Evolutionary conservation across 345 rosid genomes (phyloP).

Genomic region (Fremontodendron californicum): DNA sequence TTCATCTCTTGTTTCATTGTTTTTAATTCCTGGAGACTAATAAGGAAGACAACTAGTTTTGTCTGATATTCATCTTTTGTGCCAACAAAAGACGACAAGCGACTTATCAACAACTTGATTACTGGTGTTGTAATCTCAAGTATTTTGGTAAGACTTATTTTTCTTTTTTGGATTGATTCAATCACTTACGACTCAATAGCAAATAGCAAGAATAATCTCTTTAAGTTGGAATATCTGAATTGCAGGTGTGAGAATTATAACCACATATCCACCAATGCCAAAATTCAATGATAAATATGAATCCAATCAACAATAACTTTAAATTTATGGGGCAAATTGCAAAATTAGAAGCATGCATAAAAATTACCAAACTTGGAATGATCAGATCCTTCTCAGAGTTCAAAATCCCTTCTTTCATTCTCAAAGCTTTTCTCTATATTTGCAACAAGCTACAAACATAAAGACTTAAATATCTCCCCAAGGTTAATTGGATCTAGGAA

Average conservation of each 20-base stretch:
- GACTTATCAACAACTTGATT: slow-evolving; percentile 62
- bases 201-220: background rate
- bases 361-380: too few species aligned
- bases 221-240: background rate
- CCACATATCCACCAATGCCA: too few species aligned
- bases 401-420: background rate
- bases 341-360: too few species aligned
- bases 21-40: background rate
- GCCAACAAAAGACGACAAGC: slow-evolving; percentile 80
- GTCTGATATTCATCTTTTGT: slow-evolving; percentile 8
- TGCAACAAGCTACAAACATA: background rate
- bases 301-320: too few species aligned
- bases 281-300: too few species aligned
- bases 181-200: too few species aligned
- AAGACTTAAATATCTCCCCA: background rate
- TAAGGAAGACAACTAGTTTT: background rate
- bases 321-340: too few species aligned
- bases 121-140: slow-evolving; percentile 47
- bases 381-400: too few species aligned
- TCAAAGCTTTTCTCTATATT: background rate
- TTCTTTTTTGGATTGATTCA: too few species aligned
- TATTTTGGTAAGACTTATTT: slow-evolving; percentile 57
- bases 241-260: slow-evolving; percentile 22
- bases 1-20: slow-evolving; percentile 4
- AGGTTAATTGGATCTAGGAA: background rate